A percentile compares a stretch with the other conserved stretches of the same genome.
Conservation (phyloP, 352 stramenopile species). For the Pythium volutum region DNA sequence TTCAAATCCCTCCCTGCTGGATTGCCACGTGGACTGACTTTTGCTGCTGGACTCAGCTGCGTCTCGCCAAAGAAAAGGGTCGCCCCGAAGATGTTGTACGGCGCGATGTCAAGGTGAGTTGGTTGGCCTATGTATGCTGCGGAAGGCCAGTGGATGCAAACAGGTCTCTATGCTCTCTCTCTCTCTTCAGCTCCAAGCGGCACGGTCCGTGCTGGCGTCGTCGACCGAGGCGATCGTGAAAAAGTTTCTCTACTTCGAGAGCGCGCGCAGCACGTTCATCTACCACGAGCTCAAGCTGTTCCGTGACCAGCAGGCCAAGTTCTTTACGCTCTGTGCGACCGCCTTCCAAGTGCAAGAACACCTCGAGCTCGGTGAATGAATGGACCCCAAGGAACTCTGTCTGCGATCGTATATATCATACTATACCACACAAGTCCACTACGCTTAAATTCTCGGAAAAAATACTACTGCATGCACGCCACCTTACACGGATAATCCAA, state of each 20-base stretch:
- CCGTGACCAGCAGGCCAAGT: conserved; percentile 28
- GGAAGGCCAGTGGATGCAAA: too few species aligned
- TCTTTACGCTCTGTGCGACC: conserved; percentile 25
- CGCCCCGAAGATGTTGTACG: conserved; percentile 28
- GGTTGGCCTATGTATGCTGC: too few species aligned
- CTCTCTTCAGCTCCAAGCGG: conserved; percentile 24
- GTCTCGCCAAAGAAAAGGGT: conserved; percentile 26
- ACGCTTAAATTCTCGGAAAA: too few species aligned
- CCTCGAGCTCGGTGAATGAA: conserved; percentile 19
- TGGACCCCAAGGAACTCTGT: background rate
- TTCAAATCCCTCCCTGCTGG: too few species aligned
- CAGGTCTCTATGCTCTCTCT: too few species aligned
- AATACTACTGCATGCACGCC: background rate
- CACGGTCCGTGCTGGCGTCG: conserved; percentile 12
- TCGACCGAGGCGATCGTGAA: conserved; percentile 32
- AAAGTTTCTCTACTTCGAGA: conserved; percentile 33
- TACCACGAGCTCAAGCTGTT: conserved; percentile 32
- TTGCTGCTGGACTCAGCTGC: conserved; percentile 17
- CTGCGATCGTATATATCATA: background rate
- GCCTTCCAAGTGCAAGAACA: conserved; percentile 29
- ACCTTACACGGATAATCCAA: conserved; percentile 16
- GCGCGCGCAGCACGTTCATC: conserved; percentile 27
- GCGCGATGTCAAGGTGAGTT: conserved; percentile 33
- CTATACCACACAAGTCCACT: conserved; percentile 7
- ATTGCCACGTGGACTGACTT: background rate